phyloP scores from a whole-genome alignment of 495 filamentous ascomycete genomes.

The Daldinia concentrica region DNA sequence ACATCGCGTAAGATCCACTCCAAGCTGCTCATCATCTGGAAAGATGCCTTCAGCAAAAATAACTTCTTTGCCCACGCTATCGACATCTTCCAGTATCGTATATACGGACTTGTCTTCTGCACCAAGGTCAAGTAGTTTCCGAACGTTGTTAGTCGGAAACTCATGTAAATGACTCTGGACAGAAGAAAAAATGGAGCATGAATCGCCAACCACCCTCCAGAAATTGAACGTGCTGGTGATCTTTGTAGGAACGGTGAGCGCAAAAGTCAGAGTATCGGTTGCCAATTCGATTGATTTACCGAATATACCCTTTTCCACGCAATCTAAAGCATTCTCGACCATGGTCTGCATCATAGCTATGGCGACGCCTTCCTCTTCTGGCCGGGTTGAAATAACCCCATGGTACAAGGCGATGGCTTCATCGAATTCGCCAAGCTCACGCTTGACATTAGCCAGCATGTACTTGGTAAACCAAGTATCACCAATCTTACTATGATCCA shows the following conservation, averaged over 20 bases:
- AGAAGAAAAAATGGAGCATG: constrained; percentile 81
- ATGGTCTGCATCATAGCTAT: constrained; percentile 88
- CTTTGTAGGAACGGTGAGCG: constrained; percentile 45
- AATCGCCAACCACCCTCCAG: constrained; percentile 94
- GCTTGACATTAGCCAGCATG: constrained; percentile 94
- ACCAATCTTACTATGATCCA: constrained; percentile 51
- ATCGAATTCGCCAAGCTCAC: constrained; percentile 89
- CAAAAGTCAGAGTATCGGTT: constrained; percentile 58
- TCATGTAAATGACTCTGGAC: constrained; percentile 70
- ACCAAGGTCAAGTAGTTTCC: constrained; percentile 60
- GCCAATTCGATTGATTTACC: constrained; percentile 78
- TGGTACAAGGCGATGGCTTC: constrained; percentile 80
- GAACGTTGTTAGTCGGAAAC: constrained; percentile 66
- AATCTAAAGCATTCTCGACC: constrained; percentile 79
- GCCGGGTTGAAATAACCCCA: constrained; percentile 69
- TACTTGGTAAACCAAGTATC: constrained; percentile 94
- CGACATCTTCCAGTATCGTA: constrained; percentile 72
- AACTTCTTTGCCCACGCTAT: constrained; percentile 68
- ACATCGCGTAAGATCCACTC: constrained; percentile 58
- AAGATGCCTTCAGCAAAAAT: constrained; percentile 54
- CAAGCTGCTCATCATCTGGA: constrained; percentile 57
- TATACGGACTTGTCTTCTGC: constrained; percentile 64
- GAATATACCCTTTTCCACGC: constrained; percentile 82
- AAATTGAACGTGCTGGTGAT: constrained; percentile 83
- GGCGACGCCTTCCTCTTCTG: constrained; percentile 82